Conservation (phyloP, 2,329 filamentous ascomycete genomes). For the Hymenoscyphus albidus region DNA sequence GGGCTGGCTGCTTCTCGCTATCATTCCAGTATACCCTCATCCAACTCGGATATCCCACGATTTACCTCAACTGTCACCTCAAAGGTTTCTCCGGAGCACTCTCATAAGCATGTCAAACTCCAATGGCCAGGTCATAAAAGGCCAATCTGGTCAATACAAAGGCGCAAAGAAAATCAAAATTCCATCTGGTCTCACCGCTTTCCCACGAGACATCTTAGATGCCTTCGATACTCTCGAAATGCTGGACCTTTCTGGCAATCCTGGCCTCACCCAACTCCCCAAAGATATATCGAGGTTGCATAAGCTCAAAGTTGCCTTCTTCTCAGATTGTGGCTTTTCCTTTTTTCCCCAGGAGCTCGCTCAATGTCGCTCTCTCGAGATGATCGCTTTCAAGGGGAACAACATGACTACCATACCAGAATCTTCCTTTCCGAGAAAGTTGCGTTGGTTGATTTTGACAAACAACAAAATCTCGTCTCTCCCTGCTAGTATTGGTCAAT, state of each 20-base stretch:
- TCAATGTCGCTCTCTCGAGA: slow-evolving; percentile 44
- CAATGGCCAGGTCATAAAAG: slow-evolving; percentile 10
- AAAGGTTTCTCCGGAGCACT: background rate
- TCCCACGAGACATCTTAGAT: slow-evolving; percentile 41
- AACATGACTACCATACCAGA: slow-evolving; percentile 42
- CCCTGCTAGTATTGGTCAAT: slow-evolving; percentile 42
- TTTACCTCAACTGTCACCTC: background rate
- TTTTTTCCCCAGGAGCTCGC: slow-evolving; percentile 42
- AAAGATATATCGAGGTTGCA: slow-evolving; percentile 39
- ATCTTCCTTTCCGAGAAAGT: slow-evolving; percentile 39
- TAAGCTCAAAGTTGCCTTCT: slow-evolving; percentile 45
- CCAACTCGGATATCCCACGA: background rate
- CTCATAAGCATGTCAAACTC: slow-evolving; percentile 12
- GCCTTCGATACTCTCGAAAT: slow-evolving; percentile 42
- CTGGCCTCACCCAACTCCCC: slow-evolving; percentile 41
- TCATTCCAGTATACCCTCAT: background rate
- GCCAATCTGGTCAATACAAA: slow-evolving; percentile 26
- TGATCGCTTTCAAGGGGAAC: slow-evolving; percentile 47
- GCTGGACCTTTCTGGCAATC: slow-evolving; percentile 46
- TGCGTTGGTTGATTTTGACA: slow-evolving; percentile 48
- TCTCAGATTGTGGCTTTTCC: slow-evolving; percentile 44
- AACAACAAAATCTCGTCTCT: slow-evolving; percentile 41
- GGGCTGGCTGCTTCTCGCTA: background rate
- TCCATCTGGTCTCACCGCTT: slow-evolving; percentile 27
- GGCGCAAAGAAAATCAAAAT: slow-evolving; percentile 31